Conservation (phyloP, 2,329 filamentous ascomycete species). For the Alternaria tenuissima region DNA sequence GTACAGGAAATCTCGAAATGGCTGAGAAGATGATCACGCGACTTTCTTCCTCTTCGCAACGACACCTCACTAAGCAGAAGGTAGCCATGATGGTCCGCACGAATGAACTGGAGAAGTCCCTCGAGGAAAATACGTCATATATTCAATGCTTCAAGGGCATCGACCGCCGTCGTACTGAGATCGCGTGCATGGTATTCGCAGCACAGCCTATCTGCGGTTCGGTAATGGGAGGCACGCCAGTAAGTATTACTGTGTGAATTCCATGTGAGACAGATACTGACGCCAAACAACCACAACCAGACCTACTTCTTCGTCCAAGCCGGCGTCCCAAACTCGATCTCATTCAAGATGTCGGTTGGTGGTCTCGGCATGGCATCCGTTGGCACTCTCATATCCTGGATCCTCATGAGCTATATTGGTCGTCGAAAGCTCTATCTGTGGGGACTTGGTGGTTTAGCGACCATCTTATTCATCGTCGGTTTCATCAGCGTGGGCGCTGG, state of each 20-base stretch:
- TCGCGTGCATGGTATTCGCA: constrained; percentile 61
- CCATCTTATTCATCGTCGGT: constrained; percentile 79
- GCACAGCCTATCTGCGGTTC: constrained; percentile 48
- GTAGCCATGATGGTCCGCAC: constrained; percentile 86
- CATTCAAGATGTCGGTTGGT: constrained; percentile 57
- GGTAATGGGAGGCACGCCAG: constrained; percentile 25
- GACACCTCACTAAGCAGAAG: constrained; percentile 51
- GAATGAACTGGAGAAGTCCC: constrained; percentile 75
- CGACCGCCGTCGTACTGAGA: constrained; percentile 71
- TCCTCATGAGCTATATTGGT: constrained; percentile 77
- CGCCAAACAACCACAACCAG: background rate
- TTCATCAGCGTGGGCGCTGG: constrained; percentile 59
- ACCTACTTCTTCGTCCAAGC: constrained; percentile 57
- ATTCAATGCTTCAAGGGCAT: constrained; percentile 81
- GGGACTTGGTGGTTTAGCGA: constrained; percentile 66
- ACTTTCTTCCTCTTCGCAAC: constrained; percentile 48
- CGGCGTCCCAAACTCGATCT: constrained; percentile 49
- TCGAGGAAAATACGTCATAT: constrained; percentile 71
- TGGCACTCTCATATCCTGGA: constrained; percentile 77
- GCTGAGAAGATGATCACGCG: constrained; percentile 61
- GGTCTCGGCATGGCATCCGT: constrained; percentile 64
- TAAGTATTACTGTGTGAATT: background rate
- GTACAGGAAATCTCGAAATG: constrained; percentile 66
- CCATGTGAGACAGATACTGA: background rate
- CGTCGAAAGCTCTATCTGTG: constrained; percentile 77